These are phyloP conservation scores for Vickermania spadyakhi DNA, from an alignment of 208 protist genomes.

Conservation along the genomic window DNA sequence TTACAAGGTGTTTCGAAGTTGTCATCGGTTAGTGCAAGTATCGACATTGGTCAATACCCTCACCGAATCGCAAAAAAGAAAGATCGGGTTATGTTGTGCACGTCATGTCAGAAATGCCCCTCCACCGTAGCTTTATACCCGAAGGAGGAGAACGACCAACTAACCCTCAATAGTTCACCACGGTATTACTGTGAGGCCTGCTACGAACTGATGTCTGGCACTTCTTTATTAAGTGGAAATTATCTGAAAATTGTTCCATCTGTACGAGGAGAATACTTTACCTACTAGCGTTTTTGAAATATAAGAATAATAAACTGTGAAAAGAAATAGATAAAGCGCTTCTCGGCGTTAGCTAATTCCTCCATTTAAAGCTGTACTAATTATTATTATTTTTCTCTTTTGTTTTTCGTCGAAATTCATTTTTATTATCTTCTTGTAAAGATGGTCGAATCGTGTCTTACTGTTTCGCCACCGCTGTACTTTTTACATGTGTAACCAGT, in stretches of 20 bases:
- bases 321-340: too few relatives aligned
- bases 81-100: constrained; percentile 32
- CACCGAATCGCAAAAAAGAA: constrained; percentile 35
- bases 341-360: too few relatives aligned
- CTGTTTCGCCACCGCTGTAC: too few relatives aligned
- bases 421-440: too few relatives aligned
- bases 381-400: too few relatives aligned
- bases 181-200: constrained; percentile 57
- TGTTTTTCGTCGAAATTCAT: too few relatives aligned
- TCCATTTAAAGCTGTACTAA: too few relatives aligned
- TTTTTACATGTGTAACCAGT: too few relatives aligned
- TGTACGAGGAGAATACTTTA: constrained; percentile 35
- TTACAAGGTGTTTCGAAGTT: not conserved
- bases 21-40: constrained; percentile 18
- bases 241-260: constrained; percentile 26
- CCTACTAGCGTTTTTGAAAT: too few relatives aligned
- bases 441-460: too few relatives aligned
- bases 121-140: constrained; percentile 53
- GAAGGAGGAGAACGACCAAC: constrained; percentile 26
- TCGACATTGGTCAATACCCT: constrained; percentile 41
- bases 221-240: not conserved
- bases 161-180: constrained; percentile 27
- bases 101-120: constrained; percentile 46
- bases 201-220: constrained; percentile 16
- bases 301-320: too few relatives aligned